Percentiles rank a stretch among this genome's conserved stretches.
These are phyloP conservation scores for Chrysoporthe puriensis DNA, from an alignment of 2,329 filamentous ascomycete species.

Conservation along the genomic window DNA sequence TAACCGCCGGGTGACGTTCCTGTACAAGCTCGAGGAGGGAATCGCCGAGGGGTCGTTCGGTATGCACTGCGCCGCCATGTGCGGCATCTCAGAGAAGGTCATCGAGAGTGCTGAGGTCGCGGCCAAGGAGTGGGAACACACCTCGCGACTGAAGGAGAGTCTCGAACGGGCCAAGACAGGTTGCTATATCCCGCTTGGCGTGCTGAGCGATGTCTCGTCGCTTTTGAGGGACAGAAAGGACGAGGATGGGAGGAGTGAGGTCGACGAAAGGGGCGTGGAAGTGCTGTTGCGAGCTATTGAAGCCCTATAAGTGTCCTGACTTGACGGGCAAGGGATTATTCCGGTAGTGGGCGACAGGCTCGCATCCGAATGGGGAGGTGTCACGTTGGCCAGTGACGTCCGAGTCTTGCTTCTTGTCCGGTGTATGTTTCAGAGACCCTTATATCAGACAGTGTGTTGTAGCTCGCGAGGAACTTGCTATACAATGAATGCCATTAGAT, in stretches of 20 bases:
- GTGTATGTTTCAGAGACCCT: background rate
- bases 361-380: background rate
- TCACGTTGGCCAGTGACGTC: no score
- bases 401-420: no score
- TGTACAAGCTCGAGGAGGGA: constrained; percentile 91
- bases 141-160: constrained; percentile 84
- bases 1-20: constrained; percentile 86
- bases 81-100: constrained; percentile 81
- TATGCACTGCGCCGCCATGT: constrained; percentile 99
- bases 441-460: background rate
- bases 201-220: constrained; percentile 86
- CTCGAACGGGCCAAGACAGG: constrained; percentile 79
- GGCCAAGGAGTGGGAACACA: constrained; percentile 93
- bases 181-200: constrained; percentile 80
- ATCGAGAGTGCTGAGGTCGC: constrained; percentile 87
- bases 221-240: constrained; percentile 63
- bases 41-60: constrained; percentile 96
- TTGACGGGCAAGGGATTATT: background rate
- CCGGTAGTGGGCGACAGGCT: constrained; percentile 35
- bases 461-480: background rate
- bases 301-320: constrained; percentile 46
- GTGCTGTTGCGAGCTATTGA: constrained; percentile 65
- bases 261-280: constrained; percentile 57
- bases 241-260: constrained; percentile 38
- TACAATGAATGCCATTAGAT: background rate